These are phyloP conservation scores for Yamadazyma dendronema DNA, from an alignment of 1,139 yeast genomes.

Conservation along the genomic window DNA sequence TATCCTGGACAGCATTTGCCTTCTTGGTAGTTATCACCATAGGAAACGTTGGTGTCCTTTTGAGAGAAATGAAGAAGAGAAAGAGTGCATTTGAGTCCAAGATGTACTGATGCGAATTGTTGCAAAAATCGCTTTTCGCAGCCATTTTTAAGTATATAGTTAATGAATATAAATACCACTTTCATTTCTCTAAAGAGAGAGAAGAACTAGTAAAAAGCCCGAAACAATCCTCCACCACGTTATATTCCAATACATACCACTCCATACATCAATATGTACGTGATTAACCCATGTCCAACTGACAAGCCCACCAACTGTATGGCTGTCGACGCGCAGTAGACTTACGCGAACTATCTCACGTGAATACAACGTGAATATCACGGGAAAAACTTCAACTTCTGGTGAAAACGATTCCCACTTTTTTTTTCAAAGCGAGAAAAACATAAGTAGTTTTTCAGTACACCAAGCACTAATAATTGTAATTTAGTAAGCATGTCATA, in stretches of 20 bases:
- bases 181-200: too few relatives aligned
- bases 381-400: constrained; percentile 8
- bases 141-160: neutral
- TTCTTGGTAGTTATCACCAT: constrained; percentile 31
- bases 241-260: too few relatives aligned
- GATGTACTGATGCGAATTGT: neutral
- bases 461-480: too few relatives aligned
- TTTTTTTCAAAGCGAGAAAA: constrained; percentile 8
- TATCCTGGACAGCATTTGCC: constrained; percentile 63
- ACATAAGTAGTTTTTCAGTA: constrained; percentile 4
- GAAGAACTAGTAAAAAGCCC: too few relatives aligned
- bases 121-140: neutral
- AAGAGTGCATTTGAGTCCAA: neutral
- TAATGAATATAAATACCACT: neutral
- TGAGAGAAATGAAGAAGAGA: constrained; percentile 4
- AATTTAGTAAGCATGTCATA: constrained; percentile 37
- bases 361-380: constrained; percentile 13
- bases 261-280: too few relatives aligned
- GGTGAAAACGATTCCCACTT: constrained; percentile 11
- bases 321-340: too few relatives aligned
- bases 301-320: too few relatives aligned
- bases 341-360: constrained; percentile 5
- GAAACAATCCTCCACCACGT: too few relatives aligned
- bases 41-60: constrained; percentile 14
- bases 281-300: too few relatives aligned